Base-by-base conservation (phyloP, 805 yeast species). In the Ogataea neopini region DNA sequence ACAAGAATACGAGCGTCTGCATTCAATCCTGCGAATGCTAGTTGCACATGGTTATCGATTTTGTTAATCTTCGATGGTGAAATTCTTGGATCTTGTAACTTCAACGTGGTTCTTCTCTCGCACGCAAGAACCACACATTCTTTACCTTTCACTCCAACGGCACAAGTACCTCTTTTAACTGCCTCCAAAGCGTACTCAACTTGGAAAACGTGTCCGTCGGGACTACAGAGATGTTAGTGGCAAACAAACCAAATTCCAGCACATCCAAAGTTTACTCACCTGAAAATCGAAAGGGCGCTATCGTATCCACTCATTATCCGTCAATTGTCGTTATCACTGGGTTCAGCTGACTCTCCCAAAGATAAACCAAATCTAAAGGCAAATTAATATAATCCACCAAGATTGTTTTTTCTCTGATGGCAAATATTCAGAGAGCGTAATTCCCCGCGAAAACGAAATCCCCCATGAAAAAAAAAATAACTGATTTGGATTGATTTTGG, bases 131-230 rank as follows among this genome's bases (percentile, higher is more conserved):
- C 97, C 9, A 94, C 98, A 49, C 84, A 81, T 51, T 83, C 84
- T 53, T 79, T 77, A 45, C 98, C 98, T 67, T 91, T 92, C 50
- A 94, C 92, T 34, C 97, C 99, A 40, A 94, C 96, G 1, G 98
- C 97, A 66, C 97, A 89, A 2, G 99, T 94, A 50, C 99, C 99
- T 71, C 98, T 81, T 66, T 92, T 94, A 38, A 94, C 99, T 0
- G 99, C 99, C 67, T 94, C 99, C 33, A 86, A 77, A 20, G 99
- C 99, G 62, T 94, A 94, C 69, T 94, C 98, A 35, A 94, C 99
- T 77, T 94, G 99, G 76, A 92, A 92, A 66, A 92, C 96, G 68
- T 92, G 97, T 51, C 99, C 99, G 73, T 92, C 99, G 57, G 99
- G 99, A 69, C 94, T 86, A 57, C 18, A 17, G n/a, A 47, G 53